Base-by-base conservation (phyloP, 371 early-diverging fungal genomes). In the Sporodiniella umbellata region DNA sequence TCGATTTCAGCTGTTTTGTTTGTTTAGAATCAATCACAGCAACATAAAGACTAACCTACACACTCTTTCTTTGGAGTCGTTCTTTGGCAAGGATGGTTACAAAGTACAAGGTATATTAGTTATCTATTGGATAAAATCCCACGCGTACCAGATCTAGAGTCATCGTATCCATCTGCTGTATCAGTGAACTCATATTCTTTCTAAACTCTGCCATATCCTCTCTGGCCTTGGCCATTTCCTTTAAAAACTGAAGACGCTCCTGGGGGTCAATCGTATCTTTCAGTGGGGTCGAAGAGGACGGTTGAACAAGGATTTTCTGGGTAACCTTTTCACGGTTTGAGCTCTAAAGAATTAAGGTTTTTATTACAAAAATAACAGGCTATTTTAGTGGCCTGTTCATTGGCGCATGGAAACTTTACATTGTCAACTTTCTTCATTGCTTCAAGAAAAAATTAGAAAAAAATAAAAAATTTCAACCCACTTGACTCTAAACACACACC, bases 141-240 rank as follows among this genome's bases (percentile, higher is more conserved):
- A n/a, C n/a, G n/a, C 53, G 56, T 66, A 81, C 64, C 63, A 85
- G 62, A 51, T 81, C 82, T 1, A 68, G 31, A 6, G 75, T 66
- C 55, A 85, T 81, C 30, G 72, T 75, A 17, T 77, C 64, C 72
- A 85, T 75, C 38, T 85, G 82, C 24, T 74, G 68, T 8, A 77
- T 64, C 8, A 85, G 58, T 1, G 71, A 74, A 19, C 72, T 74
- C 57, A 85, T 64, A 33, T 85, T 81, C 35, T 66, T 66, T 21
- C 79, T 70, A 45, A 83, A 83, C 23, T 72, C 54, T 23, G 62
- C 66, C 11, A 85, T 48, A 18, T 83, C 81, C 30, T 75, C 58
- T 35, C 82, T 68, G n/a, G 82, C 73, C 38, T 67, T 62, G 4
- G 65, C 62, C 55, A 75, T 68, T 35, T 75, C 76, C 19, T 54